Conservation (phyloP, 495 filamentous ascomycete species). For the Chaetomium tenue region DNA sequence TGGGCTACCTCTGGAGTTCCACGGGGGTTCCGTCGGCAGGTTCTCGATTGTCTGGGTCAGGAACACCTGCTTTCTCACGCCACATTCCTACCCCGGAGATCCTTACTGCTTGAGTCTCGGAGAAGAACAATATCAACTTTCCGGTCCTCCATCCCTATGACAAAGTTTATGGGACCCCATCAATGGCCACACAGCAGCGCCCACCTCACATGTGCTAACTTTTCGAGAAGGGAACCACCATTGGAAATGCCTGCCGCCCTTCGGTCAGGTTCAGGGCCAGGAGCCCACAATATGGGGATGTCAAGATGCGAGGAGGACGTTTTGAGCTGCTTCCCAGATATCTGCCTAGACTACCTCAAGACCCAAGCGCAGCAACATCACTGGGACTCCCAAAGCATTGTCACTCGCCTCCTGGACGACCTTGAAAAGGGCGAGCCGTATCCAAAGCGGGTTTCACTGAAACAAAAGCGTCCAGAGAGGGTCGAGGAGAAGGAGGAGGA, state of each 20-base stretch:
- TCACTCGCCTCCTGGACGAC: slow-evolving; percentile 35
- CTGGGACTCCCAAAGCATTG: slow-evolving; percentile 26
- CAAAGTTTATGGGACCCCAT: too few species aligned
- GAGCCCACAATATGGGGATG: background rate
- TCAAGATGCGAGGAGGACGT: slow-evolving; percentile 29
- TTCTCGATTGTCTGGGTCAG: too few species aligned
- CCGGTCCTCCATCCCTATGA: too few species aligned
- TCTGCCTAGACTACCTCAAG: slow-evolving; percentile 37
- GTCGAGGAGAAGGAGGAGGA: slow-evolving; percentile 24
- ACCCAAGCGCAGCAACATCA: slow-evolving; percentile 16
- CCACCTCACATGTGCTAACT: slow-evolving; percentile 1
- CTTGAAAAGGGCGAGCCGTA: slow-evolving; percentile 38
- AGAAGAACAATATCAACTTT: too few species aligned
- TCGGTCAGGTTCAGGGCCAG: background rate
- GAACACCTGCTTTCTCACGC: too few species aligned
- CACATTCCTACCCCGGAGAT: too few species aligned
- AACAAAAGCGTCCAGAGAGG: slow-evolving; percentile 38
- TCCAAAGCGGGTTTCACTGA: slow-evolving; percentile 33
- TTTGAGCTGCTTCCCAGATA: slow-evolving; percentile 40
- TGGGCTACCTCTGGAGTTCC: too few species aligned
- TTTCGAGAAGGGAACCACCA: slow-evolving; percentile 2
- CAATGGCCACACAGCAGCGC: background rate
- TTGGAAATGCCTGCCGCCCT: slow-evolving; percentile 9
- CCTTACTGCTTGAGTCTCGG: too few species aligned
- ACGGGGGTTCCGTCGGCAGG: too few species aligned